These are phyloP conservation scores for Neurospora sp. DNA, from an alignment of 495 filamentous ascomycete species.

Conservation along the genomic window DNA sequence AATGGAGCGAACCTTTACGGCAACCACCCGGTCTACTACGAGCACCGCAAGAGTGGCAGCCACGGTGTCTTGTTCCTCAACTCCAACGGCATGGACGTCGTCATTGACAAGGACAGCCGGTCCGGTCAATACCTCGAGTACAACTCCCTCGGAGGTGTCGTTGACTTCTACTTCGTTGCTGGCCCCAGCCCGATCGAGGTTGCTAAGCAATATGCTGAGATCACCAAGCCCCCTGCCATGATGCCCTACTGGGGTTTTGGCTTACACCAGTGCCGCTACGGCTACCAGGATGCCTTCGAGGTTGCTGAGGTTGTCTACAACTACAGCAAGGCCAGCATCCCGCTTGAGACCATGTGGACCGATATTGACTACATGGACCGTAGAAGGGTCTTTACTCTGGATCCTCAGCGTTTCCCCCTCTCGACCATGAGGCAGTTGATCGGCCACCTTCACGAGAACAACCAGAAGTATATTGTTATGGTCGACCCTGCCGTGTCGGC, in stretches of 20 bases:
- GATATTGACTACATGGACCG: conserved; percentile 75
- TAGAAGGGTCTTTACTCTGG: conserved; percentile 62
- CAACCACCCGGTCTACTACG: conserved; percentile 76
- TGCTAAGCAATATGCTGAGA: conserved; percentile 59
- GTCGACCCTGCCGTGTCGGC: conserved; percentile 76
- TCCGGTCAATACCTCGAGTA: conserved; percentile 72
- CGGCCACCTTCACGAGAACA: conserved; percentile 55
- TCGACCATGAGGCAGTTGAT: conserved; percentile 59
- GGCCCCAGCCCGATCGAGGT: conserved; percentile 66
- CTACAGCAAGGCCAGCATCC: conserved; percentile 65
- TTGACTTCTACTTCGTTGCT: conserved; percentile 79
- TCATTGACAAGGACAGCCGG: conserved; percentile 54
- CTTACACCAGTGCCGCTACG: conserved; percentile 77
- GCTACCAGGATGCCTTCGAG: conserved; percentile 66
- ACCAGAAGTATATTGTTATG: conserved; percentile 81
- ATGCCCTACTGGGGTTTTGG: conserved; percentile 82
- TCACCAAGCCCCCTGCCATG: conserved; percentile 63
- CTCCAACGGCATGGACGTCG: conserved; percentile 82
- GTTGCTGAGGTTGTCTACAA: conserved; percentile 74
- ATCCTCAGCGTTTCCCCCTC: conserved; percentile 62
- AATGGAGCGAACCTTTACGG: conserved; percentile 64
- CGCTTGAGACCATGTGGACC: conserved; percentile 84
- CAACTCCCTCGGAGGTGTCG: conserved; percentile 67
- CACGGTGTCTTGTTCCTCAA: conserved; percentile 80
- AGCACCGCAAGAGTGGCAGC: conserved; percentile 58